Conservation (phyloP, 106 monocot genomes). For the Dendrobium officinale region DNA sequence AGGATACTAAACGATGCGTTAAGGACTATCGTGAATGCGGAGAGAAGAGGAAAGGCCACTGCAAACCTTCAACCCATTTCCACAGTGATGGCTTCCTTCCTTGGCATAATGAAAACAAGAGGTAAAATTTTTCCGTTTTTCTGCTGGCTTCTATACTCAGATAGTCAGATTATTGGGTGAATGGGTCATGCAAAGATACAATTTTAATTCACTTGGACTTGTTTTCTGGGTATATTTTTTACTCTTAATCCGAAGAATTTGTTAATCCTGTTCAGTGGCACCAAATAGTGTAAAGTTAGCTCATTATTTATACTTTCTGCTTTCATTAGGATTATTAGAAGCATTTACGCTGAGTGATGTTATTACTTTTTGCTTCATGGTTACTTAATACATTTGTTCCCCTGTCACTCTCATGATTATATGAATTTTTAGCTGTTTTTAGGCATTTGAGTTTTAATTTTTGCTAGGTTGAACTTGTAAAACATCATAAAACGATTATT, state of each 20-base stretch:
- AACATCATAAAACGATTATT: neutral
- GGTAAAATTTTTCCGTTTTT: slow-evolving; percentile 9
- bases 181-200: neutral
- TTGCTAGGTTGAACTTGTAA: neutral
- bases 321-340: too few relatives aligned
- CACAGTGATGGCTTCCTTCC: slow-evolving; percentile 49
- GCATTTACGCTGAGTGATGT: too few relatives aligned
- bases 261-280: neutral
- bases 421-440: neutral
- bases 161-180: neutral
- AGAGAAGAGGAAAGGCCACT: slow-evolving; percentile 51
- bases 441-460: neutral
- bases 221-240: neutral
- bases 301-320: too few relatives aligned
- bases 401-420: too few relatives aligned
- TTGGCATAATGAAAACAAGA: slow-evolving; percentile 64
- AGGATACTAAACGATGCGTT: slow-evolving; percentile 76
- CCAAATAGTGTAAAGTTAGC: neutral
- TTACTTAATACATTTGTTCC: too few relatives aligned
- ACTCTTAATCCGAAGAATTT: neutral
- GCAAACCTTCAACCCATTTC: slow-evolving; percentile 61
- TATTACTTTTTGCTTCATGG: too few relatives aligned
- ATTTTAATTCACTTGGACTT: neutral
- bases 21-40: slow-evolving; percentile 67
- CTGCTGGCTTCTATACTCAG: neutral